Evolutionary conservation across 345 rosid species (phyloP).

Genomic region (Salix caprea): DNA sequence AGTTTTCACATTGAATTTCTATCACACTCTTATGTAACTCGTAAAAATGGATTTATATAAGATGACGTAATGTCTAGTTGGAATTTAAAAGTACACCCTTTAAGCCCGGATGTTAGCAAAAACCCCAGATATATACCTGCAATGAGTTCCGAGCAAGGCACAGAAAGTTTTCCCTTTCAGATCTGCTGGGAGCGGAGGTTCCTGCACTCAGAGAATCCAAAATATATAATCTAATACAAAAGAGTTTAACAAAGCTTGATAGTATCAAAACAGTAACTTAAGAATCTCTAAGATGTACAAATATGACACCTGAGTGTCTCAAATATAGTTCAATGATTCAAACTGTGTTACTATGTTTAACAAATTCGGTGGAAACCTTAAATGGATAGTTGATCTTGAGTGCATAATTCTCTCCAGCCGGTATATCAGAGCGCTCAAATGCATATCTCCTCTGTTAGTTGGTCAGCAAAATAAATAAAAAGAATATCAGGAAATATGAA

Average conservation of each 20-base stretch:
- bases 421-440: conserved; percentile 72
- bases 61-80: not conserved
- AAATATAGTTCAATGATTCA: not conserved
- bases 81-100: conserved; percentile 5
- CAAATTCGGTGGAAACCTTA: conserved; percentile 50
- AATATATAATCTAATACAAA: not conserved
- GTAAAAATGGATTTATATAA: not conserved
- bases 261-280: conserved; percentile 4
- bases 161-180: conserved; percentile 71
- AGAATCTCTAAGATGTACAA: not conserved
- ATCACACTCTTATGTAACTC: not conserved
- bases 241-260: not conserved
- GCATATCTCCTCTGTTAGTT: conserved; percentile 74
- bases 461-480: conserved; percentile 18
- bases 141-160: conserved; percentile 79
- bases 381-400: conserved; percentile 87
- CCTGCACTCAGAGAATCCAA: conserved; percentile 37
- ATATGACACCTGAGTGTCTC: not conserved
- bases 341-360: not conserved
- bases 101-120: not conserved
- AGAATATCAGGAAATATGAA: not conserved
- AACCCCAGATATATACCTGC: conserved; percentile 47
- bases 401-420: conserved; percentile 74
- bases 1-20: not conserved
- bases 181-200: conserved; percentile 86